phyloP scores from a whole-genome alignment of 75 land plant genomes.

The Pinus taeda region DNA sequence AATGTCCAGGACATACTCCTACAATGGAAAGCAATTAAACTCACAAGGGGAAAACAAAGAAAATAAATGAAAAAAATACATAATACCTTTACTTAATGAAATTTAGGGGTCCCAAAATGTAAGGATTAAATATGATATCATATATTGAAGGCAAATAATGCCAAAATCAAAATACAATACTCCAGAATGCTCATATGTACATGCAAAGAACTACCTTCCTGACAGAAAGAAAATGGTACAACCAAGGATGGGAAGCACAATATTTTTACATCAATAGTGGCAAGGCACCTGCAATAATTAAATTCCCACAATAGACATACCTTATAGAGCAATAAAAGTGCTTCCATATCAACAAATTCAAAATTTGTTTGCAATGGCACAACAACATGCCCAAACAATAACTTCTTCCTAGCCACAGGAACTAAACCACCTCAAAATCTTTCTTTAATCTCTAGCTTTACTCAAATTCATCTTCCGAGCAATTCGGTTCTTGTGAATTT shows the following conservation, averaged over 20 bases:
- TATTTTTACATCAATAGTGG: not conserved
- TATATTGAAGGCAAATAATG: not conserved
- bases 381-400: too few species aligned
- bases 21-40: not conserved
- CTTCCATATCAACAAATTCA: not conserved
- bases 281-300: not conserved
- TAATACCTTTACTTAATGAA: not conserved
- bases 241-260: not conserved
- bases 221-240: not conserved
- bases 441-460: too few species aligned
- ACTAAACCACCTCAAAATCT: too few species aligned
- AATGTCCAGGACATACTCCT: not conserved
- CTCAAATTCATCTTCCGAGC: too few species aligned
- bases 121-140: not conserved
- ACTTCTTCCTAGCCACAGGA: not conserved
- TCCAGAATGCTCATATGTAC: constrained; percentile 7
- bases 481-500: too few species aligned
- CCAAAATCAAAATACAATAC: constrained; percentile 6
- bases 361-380: not conserved
- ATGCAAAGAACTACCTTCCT: not conserved
- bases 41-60: not conserved
- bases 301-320: not conserved
- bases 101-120: not conserved
- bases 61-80: not conserved
- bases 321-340: not conserved